Base-by-base conservation (phyloP, 23 red algal genomes). In the Gracilaria caudata region DNA sequence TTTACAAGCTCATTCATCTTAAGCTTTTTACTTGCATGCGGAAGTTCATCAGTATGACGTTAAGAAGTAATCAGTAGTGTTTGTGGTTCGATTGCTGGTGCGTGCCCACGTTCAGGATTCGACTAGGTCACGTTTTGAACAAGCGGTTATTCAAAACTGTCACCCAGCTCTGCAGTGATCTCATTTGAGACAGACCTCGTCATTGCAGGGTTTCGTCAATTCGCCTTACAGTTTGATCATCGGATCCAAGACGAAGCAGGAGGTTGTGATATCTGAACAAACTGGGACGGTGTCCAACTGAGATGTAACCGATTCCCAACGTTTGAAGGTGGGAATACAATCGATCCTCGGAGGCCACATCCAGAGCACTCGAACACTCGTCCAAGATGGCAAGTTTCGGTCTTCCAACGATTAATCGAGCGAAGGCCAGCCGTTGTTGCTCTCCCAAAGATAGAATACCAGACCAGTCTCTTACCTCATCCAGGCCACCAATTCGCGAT, bases 381-480 rank as follows among this genome's bases (percentile, higher is more conserved):
- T 98, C 96, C 21, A 93, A 74, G 39, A 98, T 94, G 16, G 91
- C 90, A 33, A 98, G 66, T 36, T 75, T 49, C 4, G 96, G 86
- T 19, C 60, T 89, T 33, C 73, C 61, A 33, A 95, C 64, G 44
- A 95, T 84, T 11, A 98, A 77, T 4, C 96, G 78, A 25, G 86
- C 96, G 80, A 98, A 93, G 11, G 90, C 86, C 20, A 98, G 64
- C 4, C 96, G 89, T 43, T 98, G 96, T 74, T 98, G 96, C 76
- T 98, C 96, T 26, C 96, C 96, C 40, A 94, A 54, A 23, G 96
- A 98, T 6, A 98, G 66, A 38, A 95, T 83, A 25, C 78, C 85
- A 38, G 88, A 87, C 96, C 96, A 98, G 73, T 94, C 87, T 63
- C 91, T 73, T 28, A 76, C 28, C 21, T 72, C 91, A 23, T 94